phyloP scores from a whole-genome alignment of 306 rosid genomes.

The Malus fusca region DNA sequence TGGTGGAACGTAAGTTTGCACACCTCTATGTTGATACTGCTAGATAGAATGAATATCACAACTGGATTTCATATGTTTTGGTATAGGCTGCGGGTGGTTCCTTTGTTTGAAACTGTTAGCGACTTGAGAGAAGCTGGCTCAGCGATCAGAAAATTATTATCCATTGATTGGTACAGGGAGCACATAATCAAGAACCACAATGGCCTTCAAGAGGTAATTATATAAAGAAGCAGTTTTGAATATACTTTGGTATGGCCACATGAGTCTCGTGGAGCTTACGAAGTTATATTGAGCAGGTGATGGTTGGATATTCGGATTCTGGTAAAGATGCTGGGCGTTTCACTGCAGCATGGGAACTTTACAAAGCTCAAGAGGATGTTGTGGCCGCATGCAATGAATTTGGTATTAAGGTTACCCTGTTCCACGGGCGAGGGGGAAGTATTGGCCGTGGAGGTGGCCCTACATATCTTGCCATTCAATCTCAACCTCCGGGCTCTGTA shows the following conservation, averaged over 20 bases:
- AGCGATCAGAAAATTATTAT: constrained; percentile 65
- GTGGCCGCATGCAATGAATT: constrained; percentile 84
- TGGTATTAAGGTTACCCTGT: constrained; percentile 77
- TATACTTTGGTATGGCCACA: not conserved
- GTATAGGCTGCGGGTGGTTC: constrained; percentile 84
- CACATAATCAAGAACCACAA: constrained; percentile 73
- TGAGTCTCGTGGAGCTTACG: constrained; percentile 11
- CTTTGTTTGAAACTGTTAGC: constrained; percentile 90
- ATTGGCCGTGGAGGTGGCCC: constrained; percentile 99
- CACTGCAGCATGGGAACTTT: constrained; percentile 95
- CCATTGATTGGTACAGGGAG: constrained; percentile 81
- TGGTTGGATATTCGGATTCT: constrained; percentile 98
- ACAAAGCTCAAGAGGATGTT: constrained; percentile 97
- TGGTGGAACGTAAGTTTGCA: constrained; percentile 74
- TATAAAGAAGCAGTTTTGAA: not conserved
- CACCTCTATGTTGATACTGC: not conserved
- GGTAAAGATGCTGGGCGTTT: constrained; percentile 98
- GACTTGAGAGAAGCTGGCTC: constrained; percentile 90
- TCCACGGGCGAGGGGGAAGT: constrained; percentile 97
- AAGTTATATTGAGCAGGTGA: constrained; percentile 53
- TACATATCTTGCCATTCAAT: constrained; percentile 91
- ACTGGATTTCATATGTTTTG: constrained; percentile 7
- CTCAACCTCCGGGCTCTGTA: constrained; percentile 95
- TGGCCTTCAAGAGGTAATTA: constrained; percentile 81
- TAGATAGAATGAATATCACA: not conserved